Evolutionary conservation across 2,329 filamentous ascomycete genomes (phyloP), one percentile per base, ranked within the genome.

Genomic region (Rhynchosporium graminicola): DNA sequence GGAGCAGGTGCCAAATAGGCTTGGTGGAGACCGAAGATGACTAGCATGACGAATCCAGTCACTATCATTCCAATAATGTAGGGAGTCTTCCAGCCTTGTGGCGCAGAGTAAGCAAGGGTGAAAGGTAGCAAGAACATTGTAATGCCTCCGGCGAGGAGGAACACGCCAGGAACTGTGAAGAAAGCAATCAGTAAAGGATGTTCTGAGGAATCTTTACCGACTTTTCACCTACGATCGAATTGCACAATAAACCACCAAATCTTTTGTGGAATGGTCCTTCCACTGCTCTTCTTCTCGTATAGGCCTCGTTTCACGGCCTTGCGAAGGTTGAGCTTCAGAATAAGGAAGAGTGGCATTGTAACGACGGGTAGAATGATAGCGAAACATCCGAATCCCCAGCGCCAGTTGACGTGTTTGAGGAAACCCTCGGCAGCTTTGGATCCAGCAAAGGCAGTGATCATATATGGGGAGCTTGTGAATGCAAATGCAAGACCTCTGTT

Each of bases 341-440:
- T 76, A 26, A 79, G 69, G 54, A 83, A 83, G n/a, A 90, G 76
- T 0, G 88, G 88, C 36, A 85, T 67, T 29, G 83, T 83, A 40
- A 87, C 79, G 50, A 81, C 75, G 2, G 87, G 87, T 5, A 85
- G 76, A 62, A 90, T 80, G 67, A 91, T 85, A 56, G 83, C 80
- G 74, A 88, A 90, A 69, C 80, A 79, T 47, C 86, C 87, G 69
- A 87, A 89, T 0, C 81, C 86, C 87, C 87, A 90, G 47, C 86
- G 80, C 83, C 84, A 90, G 56, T 80, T 84, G 3, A 80, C 76
- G 4, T 81, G 75, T 0, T 77, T 69, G 55, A 85, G 77, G 62
- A 87, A 83, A 1, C 76, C 76, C 26, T 82, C 77, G 0, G 83
- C 81, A 63, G 87, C 81, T 29, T 79, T 82, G 0, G 85, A 80